Evolutionary conservation across 768 basidiomycete genomes (phyloP).

Genomic region (Mrakia gelida): DNA sequence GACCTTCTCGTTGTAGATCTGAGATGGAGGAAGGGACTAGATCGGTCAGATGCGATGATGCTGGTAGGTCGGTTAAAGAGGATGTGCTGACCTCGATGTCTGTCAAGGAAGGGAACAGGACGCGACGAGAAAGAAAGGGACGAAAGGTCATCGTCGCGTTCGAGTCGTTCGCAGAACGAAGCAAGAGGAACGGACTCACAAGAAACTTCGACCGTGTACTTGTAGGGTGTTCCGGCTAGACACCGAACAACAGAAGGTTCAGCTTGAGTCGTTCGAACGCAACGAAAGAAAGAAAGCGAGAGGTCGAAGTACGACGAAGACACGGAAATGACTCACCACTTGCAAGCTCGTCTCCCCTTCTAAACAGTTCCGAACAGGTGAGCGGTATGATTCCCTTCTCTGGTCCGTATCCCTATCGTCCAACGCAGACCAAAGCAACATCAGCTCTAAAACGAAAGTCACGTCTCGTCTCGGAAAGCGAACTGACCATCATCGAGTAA

Average conservation of each 20-base stretch:
- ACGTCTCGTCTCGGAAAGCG: background rate
- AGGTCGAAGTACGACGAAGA: background rate
- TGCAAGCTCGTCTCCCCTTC: constrained; percentile 62
- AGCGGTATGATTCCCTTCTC: constrained; percentile 98
- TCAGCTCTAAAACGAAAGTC: background rate
- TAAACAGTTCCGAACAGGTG: constrained; percentile 88
- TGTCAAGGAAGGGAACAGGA: background rate
- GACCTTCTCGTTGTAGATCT: constrained; percentile 92
- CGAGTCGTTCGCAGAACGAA: background rate
- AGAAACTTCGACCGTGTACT: constrained; percentile 93
- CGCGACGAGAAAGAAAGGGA: background rate
- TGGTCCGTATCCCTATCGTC: constrained; percentile 56
- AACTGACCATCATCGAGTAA: constrained; percentile 47
- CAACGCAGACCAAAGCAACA: background rate
- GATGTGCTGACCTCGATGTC: constrained; percentile 55
- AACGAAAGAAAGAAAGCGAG: background rate
- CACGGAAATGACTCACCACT: background rate
- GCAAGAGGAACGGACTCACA: constrained; percentile 41
- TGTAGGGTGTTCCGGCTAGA: constrained; percentile 36
- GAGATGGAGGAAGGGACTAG: background rate
- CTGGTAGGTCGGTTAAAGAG: background rate
- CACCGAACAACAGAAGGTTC: background rate
- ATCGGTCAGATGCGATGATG: background rate
- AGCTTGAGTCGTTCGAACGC: background rate
- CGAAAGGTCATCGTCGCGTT: too few relatives aligned